Base-by-base conservation (phyloP, 2,329 filamentous ascomycete genomes). In the Malbranchea zuffiana region DNA sequence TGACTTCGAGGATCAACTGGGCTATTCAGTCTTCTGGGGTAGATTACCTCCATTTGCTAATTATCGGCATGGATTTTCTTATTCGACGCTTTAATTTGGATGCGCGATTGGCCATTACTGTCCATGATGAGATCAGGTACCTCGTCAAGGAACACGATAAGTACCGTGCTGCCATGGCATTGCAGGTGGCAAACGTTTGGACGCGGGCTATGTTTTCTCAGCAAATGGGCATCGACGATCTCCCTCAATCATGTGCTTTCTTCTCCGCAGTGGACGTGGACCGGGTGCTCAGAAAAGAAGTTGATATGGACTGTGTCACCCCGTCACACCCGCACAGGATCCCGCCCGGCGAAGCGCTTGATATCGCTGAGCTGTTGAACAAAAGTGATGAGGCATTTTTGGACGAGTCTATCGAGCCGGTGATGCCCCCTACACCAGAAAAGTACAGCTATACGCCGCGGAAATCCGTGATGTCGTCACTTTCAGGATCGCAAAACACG, bases 1-100 rank as follows among this genome's bases (percentile, higher is more conserved):
- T 98, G 65, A 95, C 90, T 1, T 92, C 82, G 12, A 80, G 92
- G 21, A 96, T 98, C 62, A 98, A 98, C 56, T 98, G 90, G 90
- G 90, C 90, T 3, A 96, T 98, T 49, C 90, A 98, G 53, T 95
- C 87, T 1, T 93, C 84, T 0, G 90, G 92, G 4, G 88, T 96
- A 3, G 92, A 98, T 59, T 98, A 98, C 57, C 73, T 98, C 2
- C 90, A 98, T 53, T 75, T 98, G 3, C 72, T 98, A 12, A 85
- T 98, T 45, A 75, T 96, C 2, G 72, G 78, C 10, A 98, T 98
- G 92, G 87, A 96, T 55, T 94, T 93, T 53, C 71, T 98, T 3
- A 79, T 80, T 36, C 75, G 85, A 2, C 81, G 80, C 4, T 98
- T 82, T 66, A 87, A 83, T 50, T 75, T 98, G 43, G 62, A 82